A percentile compares a stretch with the other conserved stretches of the same genome.
Evolutionary conservation across 805 yeast species (phyloP).

Genomic region (Kluyveromyces wickerhamii): DNA sequence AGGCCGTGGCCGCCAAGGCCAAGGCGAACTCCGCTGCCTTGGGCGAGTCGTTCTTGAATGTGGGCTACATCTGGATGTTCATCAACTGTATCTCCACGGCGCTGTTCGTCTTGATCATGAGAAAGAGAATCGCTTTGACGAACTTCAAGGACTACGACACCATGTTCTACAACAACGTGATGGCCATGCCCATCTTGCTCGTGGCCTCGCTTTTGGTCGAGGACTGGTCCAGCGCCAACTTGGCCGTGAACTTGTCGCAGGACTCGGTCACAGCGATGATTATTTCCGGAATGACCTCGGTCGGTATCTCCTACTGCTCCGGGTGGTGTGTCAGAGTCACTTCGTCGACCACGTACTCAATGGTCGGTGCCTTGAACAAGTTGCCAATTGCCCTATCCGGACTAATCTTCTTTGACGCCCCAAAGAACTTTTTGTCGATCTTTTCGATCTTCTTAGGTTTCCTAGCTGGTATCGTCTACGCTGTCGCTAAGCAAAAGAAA

Average conservation of each 20-base stretch:
- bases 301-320: constrained; percentile 96
- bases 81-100: constrained; percentile 92
- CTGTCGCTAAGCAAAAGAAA: constrained; percentile 92
- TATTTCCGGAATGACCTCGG: constrained; percentile 88
- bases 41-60: constrained; percentile 36
- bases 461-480: constrained; percentile 90
- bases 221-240: constrained; percentile 85
- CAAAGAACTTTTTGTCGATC: constrained; percentile 86
- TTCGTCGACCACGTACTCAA: constrained; percentile 94
- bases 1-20: constrained; percentile 26
- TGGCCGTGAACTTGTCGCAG: constrained; percentile 68
- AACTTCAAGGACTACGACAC: constrained; percentile 96
- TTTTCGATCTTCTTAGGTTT: constrained; percentile 90
- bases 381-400: constrained; percentile 96
- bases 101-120: constrained; percentile 85
- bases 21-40: constrained; percentile 23
- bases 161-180: constrained; percentile 94
- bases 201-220: constrained; percentile 70
- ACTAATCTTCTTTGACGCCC: constrained; percentile 87
- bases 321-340: constrained; percentile 99
- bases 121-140: constrained; percentile 95
- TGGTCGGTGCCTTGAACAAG: constrained; percentile 99
- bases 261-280: constrained; percentile 70
- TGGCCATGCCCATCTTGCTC: constrained; percentile 84
- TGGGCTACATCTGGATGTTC: constrained; percentile 97